Evolutionary conservation across 805 yeast genomes (phyloP), one percentile per base, ranked within the genome.

Genomic region (Lachancea meyersii): DNA sequence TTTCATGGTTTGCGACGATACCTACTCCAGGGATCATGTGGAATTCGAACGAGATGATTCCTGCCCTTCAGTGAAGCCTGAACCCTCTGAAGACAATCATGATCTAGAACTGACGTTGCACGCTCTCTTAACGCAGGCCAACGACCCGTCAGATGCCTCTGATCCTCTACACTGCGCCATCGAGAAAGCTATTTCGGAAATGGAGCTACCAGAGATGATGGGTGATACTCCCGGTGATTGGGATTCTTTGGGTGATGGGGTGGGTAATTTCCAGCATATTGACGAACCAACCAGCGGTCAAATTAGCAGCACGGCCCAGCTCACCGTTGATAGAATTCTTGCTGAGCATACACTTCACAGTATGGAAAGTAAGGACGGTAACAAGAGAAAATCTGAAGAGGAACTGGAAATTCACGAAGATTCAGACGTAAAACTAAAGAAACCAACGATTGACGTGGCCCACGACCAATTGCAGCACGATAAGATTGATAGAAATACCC

Each of bases 21-120:
- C 20, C 16, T 17, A 21, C 21, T 30, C 30, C 30, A 11, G 20
- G 22, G 16, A n/a, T 18, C 32, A 38, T 30, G 42, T 18, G 14
- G 31, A 19, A 16, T 7, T 19, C 24, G 42, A 18, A 30, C 13
- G 14, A 11, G 17, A 13, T 22, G 42, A 32, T 16, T 17, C 17
- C 14, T 31, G 22, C 18, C 32, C 16, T 6, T 18, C 31, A 10
- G 26, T 39, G 22, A 39, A 39, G 31, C 24, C 13, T 11, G 42
- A 39, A 18, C 32, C 36, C 7, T 5, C 21, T 13, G 21, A 8
- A 5, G 23, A 26, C 32, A 47, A 47, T 27, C 36, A 41, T 13
- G 51, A 52, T 16, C 39, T 54, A 28, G 59, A 54, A 17, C 43
- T 42, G 14, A 47, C 57, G 14, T 38, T 56, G 23, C 58, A 54